Percentiles rank a stretch among this genome's conserved stretches.
These are phyloP conservation scores for Skeletonema potamos DNA, from an alignment of 108 stramenopile genomes.

Conservation along the genomic window DNA sequence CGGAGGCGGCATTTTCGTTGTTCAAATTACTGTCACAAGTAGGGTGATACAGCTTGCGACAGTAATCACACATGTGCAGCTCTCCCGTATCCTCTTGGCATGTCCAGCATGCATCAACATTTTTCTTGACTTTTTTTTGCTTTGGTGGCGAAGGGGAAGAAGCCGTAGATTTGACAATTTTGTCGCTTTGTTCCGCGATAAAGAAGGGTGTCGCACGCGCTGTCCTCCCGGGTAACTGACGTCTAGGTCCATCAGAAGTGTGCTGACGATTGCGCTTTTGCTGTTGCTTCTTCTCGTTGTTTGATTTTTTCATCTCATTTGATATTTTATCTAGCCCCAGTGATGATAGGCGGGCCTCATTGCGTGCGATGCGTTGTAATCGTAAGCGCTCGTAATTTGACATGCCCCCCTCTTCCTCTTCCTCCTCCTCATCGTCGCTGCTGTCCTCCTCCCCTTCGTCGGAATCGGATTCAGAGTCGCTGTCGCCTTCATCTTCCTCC, in stretches of 20 bases:
- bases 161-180: not conserved
- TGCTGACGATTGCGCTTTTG: slow-evolving; percentile 9
- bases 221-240: slow-evolving; percentile 26
- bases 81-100: slow-evolving; percentile 19
- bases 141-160: not conserved
- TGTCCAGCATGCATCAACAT: slow-evolving; percentile 12
- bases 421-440: not conserved
- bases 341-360: slow-evolving; percentile 26
- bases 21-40: slow-evolving; percentile 4
- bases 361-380: slow-evolving; percentile 39
- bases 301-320: not conserved
- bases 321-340: slow-evolving; percentile 14
- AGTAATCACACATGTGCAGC: slow-evolving; percentile 5
- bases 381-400: slow-evolving; percentile 39
- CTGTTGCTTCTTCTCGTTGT: slow-evolving; percentile 4
- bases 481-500: not conserved
- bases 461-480: not conserved
- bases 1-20: not conserved
- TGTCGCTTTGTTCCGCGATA: not conserved
- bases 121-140: slow-evolving; percentile 9
- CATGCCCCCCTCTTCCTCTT: slow-evolving; percentile 12
- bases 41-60: slow-evolving; percentile 17
- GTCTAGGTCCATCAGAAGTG: slow-evolving; percentile 11
- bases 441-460: not conserved
- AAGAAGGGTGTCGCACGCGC: slow-evolving; percentile 10